Evolutionary conservation across 2,329 filamentous ascomycete genomes (phyloP).

Genomic region (Myriosclerotinia curreyana): DNA sequence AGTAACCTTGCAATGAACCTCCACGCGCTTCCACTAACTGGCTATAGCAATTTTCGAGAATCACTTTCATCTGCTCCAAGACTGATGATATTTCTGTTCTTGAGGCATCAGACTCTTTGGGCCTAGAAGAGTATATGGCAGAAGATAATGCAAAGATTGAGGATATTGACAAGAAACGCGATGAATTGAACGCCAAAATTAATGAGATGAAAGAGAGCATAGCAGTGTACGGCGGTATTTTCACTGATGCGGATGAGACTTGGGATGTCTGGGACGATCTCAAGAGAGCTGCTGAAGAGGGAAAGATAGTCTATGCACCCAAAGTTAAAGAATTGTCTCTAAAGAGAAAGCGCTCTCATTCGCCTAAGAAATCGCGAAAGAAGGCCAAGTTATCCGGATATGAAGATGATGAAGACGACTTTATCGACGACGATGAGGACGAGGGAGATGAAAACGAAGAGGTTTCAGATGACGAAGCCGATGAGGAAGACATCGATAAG

Average conservation of each 20-base stretch:
- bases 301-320: slow-evolving; percentile 44
- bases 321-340: slow-evolving; percentile 30
- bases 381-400: slow-evolving; percentile 25
- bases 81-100: slow-evolving; percentile 55
- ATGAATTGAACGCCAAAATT: slow-evolving; percentile 30
- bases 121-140: slow-evolving; percentile 40
- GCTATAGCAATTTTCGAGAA: slow-evolving; percentile 15
- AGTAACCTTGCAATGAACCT: not conserved
- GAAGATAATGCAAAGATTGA: slow-evolving; percentile 40
- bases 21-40: not conserved
- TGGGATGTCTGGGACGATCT: slow-evolving; percentile 47
- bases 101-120: slow-evolving; percentile 42
- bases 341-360: slow-evolving; percentile 45
- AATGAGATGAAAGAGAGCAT: slow-evolving; percentile 39
- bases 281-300: slow-evolving; percentile 41
- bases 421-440: slow-evolving; percentile 36
- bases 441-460: slow-evolving; percentile 35
- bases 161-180: slow-evolving; percentile 25
- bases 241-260: slow-evolving; percentile 43
- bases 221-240: slow-evolving; percentile 37
- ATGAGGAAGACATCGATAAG: slow-evolving; percentile 21
- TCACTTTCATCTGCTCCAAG: slow-evolving; percentile 57
- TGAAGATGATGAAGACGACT: slow-evolving; percentile 29
- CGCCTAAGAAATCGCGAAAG: slow-evolving; percentile 29
- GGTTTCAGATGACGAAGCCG: slow-evolving; percentile 31